A percentile compares a stretch with the other conserved stretches of the same genome.
phyloP scores from a whole-genome alignment of 1,284 basidiomycete species.

The Tylopilus sp. region DNA sequence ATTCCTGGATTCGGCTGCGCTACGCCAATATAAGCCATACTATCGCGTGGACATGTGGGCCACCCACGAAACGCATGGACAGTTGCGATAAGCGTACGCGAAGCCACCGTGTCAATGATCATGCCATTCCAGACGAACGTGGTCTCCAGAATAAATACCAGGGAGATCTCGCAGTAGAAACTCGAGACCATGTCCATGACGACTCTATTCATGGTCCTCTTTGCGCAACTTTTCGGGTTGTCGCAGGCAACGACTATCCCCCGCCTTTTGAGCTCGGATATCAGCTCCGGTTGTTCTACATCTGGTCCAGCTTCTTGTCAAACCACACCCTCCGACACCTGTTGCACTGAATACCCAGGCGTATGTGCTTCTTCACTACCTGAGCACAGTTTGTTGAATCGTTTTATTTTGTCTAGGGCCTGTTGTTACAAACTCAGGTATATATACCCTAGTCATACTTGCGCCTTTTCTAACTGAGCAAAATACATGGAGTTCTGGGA shows the following conservation, averaged over 20 bases:
- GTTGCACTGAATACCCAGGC: slow-evolving; percentile 55
- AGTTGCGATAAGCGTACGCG: background rate
- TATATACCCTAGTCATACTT: background rate
- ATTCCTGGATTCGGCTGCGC: background rate
- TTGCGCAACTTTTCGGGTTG: slow-evolving; percentile 17
- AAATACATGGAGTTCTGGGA: slow-evolving; percentile 56
- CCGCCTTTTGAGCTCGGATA: slow-evolving; percentile 31
- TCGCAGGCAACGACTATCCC: slow-evolving; percentile 16
- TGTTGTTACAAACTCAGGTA: slow-evolving; percentile 65
- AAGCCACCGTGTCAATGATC: background rate
- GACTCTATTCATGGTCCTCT: slow-evolving; percentile 19
- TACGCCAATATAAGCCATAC: background rate
- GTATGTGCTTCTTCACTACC: slow-evolving; percentile 24
- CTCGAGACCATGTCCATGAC: background rate
- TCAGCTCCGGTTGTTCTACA: slow-evolving; percentile 44
- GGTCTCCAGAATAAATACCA: slow-evolving; percentile 17
- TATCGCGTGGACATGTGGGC: background rate
- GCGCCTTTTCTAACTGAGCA: slow-evolving; percentile 1
- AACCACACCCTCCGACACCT: slow-evolving; percentile 43
- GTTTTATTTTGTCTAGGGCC: slow-evolving; percentile 43
- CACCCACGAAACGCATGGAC: background rate
- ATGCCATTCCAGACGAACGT: background rate
- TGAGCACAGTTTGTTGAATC: background rate
- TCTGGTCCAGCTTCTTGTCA: slow-evolving; percentile 47
- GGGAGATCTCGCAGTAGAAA: background rate